Evolutionary conservation across 2,329 filamentous ascomycete genomes (phyloP).

Genomic region (Trichoderma hamatum): DNA sequence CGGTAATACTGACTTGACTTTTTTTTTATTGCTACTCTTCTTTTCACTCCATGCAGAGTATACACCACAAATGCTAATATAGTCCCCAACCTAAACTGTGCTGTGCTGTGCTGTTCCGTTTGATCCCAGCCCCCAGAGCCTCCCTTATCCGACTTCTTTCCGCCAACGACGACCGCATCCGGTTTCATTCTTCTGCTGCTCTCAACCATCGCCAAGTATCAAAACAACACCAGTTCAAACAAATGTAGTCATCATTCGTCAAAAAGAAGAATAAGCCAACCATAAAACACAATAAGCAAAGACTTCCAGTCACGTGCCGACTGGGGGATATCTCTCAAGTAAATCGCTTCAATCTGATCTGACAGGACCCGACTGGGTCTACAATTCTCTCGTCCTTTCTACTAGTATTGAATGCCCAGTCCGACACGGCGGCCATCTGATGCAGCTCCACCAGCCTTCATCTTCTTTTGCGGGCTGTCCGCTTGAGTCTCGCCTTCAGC

Average conservation of each 20-base stretch:
- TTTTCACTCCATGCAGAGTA: background rate
- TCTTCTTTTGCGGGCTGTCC: slow-evolving; percentile 56
- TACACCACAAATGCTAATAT: background rate
- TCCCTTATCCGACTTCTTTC: slow-evolving; percentile 15
- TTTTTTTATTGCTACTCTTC: background rate
- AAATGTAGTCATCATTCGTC: slow-evolving; percentile 2
- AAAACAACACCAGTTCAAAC: background rate
- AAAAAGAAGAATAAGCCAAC: background rate
- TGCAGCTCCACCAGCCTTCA: slow-evolving; percentile 47
- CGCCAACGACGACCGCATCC: slow-evolving; percentile 1
- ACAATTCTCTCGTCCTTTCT: background rate
- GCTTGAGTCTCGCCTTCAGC: slow-evolving; percentile 39
- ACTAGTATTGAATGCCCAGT: slow-evolving; percentile 54
- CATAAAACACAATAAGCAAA: background rate
- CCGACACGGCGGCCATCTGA: slow-evolving; percentile 49
- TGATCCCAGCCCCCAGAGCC: background rate
- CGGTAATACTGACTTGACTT: too few relatives aligned
- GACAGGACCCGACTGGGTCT: background rate
- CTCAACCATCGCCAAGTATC: background rate
- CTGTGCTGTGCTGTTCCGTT: background rate
- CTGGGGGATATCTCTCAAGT: slow-evolving; percentile 2
- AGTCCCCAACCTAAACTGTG: background rate
- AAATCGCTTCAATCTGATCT: slow-evolving; percentile 6
- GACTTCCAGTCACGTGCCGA: background rate
- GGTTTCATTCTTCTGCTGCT: background rate